phyloP scores from a whole-genome alignment of 768 basidiomycete species.

The Amanita brunnescens region DNA sequence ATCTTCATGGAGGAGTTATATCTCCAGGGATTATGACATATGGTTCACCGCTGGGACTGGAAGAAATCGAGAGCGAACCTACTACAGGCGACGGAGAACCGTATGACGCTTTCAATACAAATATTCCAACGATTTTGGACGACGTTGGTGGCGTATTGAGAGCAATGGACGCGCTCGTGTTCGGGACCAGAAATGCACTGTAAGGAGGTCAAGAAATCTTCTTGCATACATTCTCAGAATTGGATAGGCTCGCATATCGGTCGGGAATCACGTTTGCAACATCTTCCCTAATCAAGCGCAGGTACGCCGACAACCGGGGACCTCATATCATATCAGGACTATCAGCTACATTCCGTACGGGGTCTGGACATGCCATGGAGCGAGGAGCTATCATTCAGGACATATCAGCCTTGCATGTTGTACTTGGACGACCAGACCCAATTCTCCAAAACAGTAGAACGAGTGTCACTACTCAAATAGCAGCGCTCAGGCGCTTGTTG shows the following conservation, averaged over 20 bases:
- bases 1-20: constrained; percentile 63
- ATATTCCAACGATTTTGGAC: constrained; percentile 37
- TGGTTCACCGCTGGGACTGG: constrained; percentile 66
- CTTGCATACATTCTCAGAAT: constrained; percentile 1
- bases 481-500: constrained; percentile 52
- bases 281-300: constrained; percentile 35
- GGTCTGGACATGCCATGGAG: constrained; percentile 48
- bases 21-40: constrained; percentile 57
- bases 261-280: constrained; percentile 61
- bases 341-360: constrained; percentile 53
- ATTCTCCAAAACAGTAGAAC: constrained; percentile 20
- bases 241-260: constrained; percentile 49
- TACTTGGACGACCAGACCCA: constrained; percentile 35
- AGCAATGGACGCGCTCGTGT: constrained; percentile 64
- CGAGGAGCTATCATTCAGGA: constrained; percentile 52
- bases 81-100: constrained; percentile 58
- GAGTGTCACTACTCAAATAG: constrained; percentile 63
- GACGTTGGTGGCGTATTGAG: constrained; percentile 46
- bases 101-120: constrained; percentile 42
- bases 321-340: constrained; percentile 48
- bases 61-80: constrained; percentile 65
- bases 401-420: constrained; percentile 55
- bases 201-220: constrained; percentile 26
- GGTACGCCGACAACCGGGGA: constrained; percentile 26
- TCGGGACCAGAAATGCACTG: constrained; percentile 67